Evolutionary conservation across 805 yeast species (phyloP).

Genomic region (Candida pini): DNA sequence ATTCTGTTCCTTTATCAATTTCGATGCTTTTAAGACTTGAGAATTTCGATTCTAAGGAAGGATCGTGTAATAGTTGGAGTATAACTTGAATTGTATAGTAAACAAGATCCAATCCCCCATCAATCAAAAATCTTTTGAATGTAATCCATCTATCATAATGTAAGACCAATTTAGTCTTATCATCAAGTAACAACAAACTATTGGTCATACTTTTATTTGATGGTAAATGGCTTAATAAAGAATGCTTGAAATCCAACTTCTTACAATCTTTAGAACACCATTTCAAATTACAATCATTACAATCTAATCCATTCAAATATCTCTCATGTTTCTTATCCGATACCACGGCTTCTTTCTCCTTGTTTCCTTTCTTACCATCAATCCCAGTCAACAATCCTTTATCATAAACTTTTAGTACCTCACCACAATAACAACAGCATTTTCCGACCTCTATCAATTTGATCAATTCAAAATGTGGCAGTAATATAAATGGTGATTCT

Average conservation of each 20-base stretch:
- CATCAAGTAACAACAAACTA: constrained; percentile 5
- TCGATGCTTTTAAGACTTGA: constrained; percentile 12
- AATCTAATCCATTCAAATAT: constrained; percentile 27
- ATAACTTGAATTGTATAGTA: constrained; percentile 17
- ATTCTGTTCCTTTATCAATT: constrained; percentile 6
- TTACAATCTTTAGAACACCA: constrained; percentile 29
- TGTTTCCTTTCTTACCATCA: constrained; percentile 5
- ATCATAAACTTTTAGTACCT: constrained; percentile 27
- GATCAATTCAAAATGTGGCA: constrained; percentile 21
- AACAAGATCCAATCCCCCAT: constrained; percentile 11
- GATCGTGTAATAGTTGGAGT: constrained; percentile 19
- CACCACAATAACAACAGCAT: constrained; percentile 29
- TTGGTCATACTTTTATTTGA: constrained; percentile 25
- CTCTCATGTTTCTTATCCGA: constrained; percentile 23
- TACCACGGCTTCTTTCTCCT: constrained; percentile 8
- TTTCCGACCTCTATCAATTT: constrained; percentile 25
- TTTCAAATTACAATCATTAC: constrained; percentile 22
- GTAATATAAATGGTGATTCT: constrained; percentile 27
- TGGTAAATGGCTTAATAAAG: constrained; percentile 23
- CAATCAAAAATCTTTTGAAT: constrained; percentile 11
- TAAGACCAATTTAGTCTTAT: constrained; percentile 11
- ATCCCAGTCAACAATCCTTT: constrained; percentile 22
- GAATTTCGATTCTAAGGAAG: constrained; percentile 10
- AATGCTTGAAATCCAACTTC: constrained; percentile 23
- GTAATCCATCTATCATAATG: constrained; percentile 20